Conservation (phyloP, 371 early-diverging fungal species). For the Astathelohania contejeani region DNA sequence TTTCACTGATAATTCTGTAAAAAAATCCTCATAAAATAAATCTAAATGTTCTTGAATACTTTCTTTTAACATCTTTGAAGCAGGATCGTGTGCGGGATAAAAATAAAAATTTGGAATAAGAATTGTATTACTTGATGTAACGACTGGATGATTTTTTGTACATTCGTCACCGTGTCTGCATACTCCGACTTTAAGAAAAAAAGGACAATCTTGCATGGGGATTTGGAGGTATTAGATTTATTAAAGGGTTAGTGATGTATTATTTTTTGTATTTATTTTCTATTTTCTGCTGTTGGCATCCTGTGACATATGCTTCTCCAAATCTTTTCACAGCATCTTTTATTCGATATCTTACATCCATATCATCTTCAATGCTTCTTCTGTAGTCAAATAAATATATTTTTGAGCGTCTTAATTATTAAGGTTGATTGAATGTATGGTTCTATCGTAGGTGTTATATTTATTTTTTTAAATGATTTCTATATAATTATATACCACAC, state of each 20-base stretch:
- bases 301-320: no score
- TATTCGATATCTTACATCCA: no score
- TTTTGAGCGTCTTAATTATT: no score
- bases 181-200: conserved; percentile 91
- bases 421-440: no score
- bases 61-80: conserved; percentile 56
- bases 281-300: no score
- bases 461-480: no score
- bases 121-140: conserved; percentile 76
- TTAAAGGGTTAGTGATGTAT: background rate
- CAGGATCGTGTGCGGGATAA: conserved; percentile 69
- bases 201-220: no score
- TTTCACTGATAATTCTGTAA: conserved; percentile 69
- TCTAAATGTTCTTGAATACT: conserved; percentile 79
- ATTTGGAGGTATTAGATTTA: background rate
- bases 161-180: conserved; percentile 89
- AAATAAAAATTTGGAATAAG: conserved; percentile 76
- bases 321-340: no score
- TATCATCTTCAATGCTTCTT: no score
- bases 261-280: no score
- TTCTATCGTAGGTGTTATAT: no score
- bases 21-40: conserved; percentile 81
- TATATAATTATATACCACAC: no score
- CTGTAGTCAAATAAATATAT: background rate
- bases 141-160: conserved; percentile 83